phyloP scores from a whole-genome alignment of 306 rosid genomes.

The Vigna radiata region DNA sequence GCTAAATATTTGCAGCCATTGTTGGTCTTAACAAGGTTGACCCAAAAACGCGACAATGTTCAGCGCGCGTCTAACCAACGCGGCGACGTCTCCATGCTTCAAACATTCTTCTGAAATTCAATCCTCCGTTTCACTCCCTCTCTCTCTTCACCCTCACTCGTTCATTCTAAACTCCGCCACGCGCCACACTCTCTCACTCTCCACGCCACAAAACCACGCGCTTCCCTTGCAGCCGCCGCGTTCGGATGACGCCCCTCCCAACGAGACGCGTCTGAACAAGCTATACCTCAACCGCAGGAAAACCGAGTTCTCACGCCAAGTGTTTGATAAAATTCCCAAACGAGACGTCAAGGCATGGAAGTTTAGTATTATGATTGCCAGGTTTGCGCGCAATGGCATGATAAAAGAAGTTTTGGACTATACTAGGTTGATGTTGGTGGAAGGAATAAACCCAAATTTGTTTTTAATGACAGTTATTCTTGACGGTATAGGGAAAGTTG shows the following conservation, averaged over 20 bases:
- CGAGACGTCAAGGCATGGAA: constrained; percentile 58
- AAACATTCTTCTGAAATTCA: not conserved
- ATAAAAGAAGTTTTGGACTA: constrained; percentile 62
- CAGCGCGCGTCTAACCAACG: not conserved
- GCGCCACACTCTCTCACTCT: constrained; percentile 3
- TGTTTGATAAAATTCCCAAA: constrained; percentile 65
- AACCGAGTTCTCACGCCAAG: constrained; percentile 50
- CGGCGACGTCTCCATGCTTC: not conserved
- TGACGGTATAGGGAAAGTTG: constrained; percentile 62
- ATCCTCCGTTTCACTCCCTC: constrained; percentile 15
- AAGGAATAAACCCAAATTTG: constrained; percentile 59
- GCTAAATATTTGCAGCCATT: not conserved
- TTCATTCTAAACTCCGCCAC: constrained; percentile 46
- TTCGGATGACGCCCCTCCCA: not conserved
- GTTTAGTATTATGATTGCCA: constrained; percentile 53
- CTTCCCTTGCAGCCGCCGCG: constrained; percentile 47
- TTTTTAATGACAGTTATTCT: constrained; percentile 61
- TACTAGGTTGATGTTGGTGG: constrained; percentile 61
- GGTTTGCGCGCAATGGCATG: constrained; percentile 62
- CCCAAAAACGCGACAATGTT: not conserved
- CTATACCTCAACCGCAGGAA: constrained; percentile 63
- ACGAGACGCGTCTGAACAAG: constrained; percentile 49
- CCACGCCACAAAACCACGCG: constrained; percentile 47
- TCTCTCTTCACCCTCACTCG: constrained; percentile 45
- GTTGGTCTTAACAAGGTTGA: not conserved